Evolutionary conservation across 352 stramenopile genomes (phyloP).

Genomic region (Phytophthora palmivora): DNA sequence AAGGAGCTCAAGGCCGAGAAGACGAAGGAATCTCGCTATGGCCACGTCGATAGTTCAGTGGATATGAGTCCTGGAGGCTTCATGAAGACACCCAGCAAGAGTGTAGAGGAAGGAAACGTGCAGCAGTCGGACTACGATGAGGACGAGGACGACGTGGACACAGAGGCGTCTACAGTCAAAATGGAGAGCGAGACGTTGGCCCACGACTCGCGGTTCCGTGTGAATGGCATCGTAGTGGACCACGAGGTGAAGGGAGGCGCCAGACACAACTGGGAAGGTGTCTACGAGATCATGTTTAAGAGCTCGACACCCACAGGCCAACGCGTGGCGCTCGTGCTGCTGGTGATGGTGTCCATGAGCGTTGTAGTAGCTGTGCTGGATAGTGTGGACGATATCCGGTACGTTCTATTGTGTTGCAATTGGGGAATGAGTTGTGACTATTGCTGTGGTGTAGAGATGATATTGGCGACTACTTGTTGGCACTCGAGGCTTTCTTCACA

Average conservation of each 20-base stretch:
- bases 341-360: slow-evolving; percentile 79
- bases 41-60: slow-evolving; percentile 51
- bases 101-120: slow-evolving; percentile 39
- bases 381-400: slow-evolving; percentile 71
- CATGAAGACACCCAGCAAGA: slow-evolving; percentile 34
- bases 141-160: slow-evolving; percentile 35
- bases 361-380: slow-evolving; percentile 75
- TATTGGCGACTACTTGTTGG: slow-evolving; percentile 75
- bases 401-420: slow-evolving; percentile 35
- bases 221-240: slow-evolving; percentile 81
- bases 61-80: slow-evolving; percentile 54
- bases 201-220: slow-evolving; percentile 67
- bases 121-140: slow-evolving; percentile 23
- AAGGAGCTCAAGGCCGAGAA: slow-evolving; percentile 67
- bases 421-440: slow-evolving; percentile 28
- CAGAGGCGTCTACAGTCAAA: slow-evolving; percentile 30
- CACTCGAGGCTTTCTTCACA: slow-evolving; percentile 86
- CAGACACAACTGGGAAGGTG: slow-evolving; percentile 51
- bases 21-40: slow-evolving; percentile 43
- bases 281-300: slow-evolving; percentile 77
- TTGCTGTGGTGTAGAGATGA: slow-evolving; percentile 48
- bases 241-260: slow-evolving; percentile 73
- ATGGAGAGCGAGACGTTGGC: slow-evolving; percentile 20
- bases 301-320: slow-evolving; percentile 69
- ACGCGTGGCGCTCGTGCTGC: slow-evolving; percentile 59